A percentile compares a stretch with the other conserved stretches of the same genome.
Conservation (phyloP, 2,329 filamentous ascomycete species). For the Paraphoma sp. region DNA sequence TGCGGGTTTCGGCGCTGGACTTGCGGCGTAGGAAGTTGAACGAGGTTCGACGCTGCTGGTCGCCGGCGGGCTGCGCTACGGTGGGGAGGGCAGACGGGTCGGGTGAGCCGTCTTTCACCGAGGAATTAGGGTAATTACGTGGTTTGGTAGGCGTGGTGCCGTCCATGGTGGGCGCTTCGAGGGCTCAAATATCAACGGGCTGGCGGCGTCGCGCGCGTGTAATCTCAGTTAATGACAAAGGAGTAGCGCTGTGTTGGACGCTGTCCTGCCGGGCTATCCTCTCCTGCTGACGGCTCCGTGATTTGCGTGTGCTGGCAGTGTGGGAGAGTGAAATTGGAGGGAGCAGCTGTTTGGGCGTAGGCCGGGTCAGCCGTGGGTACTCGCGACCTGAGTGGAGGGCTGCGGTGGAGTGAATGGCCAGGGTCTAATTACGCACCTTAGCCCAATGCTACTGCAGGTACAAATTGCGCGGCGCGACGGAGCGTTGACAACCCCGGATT, state of each 20-base stretch:
- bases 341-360: conserved; percentile 16
- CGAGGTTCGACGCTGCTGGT: conserved; percentile 35
- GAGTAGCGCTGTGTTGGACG: conserved; percentile 23
- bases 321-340: conserved; percentile 29
- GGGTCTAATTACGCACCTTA: conserved; percentile 4
- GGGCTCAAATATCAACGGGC: conserved; percentile 28
- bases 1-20: conserved; percentile 37
- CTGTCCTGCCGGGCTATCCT: conserved; percentile 19
- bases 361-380: conserved; percentile 7
- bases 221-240: conserved; percentile 34
- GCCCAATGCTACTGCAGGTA: conserved; percentile 5
- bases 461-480: neutral
- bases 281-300: conserved; percentile 8
- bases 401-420: conserved; percentile 3
- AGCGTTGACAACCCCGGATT: neutral
- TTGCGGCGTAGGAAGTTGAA: conserved; percentile 47
- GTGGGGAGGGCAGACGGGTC: conserved; percentile 29
- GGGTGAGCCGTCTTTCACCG: conserved; percentile 34
- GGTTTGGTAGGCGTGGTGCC: conserved; percentile 28
- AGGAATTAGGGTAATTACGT: conserved; percentile 14
- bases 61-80: conserved; percentile 18
- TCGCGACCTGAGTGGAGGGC: neutral
- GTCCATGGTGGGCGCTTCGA: conserved; percentile 33
- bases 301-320: conserved; percentile 5
- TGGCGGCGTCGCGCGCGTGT: conserved; percentile 19